phyloP scores from a whole-genome alignment of 306 rosid species.

The Cucumis hystrix region DNA sequence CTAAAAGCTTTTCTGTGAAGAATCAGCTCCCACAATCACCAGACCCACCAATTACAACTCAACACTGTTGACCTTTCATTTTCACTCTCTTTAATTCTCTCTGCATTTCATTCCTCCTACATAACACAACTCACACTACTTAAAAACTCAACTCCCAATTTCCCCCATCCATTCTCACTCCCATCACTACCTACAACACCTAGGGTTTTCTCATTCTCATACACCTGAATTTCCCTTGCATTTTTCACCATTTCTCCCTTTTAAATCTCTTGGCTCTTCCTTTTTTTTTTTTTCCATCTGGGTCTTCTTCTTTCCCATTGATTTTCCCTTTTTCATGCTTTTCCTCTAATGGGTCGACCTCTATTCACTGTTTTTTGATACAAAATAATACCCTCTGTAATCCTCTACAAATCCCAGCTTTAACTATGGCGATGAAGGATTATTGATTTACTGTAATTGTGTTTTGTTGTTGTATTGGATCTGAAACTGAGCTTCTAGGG shows the following conservation, averaged over 20 bases:
- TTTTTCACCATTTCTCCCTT: not conserved
- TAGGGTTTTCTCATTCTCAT: not conserved
- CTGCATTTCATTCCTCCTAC: slow-evolving; percentile 25
- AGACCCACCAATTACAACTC: slow-evolving; percentile 68
- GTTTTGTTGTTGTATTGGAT: not conserved
- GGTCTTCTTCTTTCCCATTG: not conserved
- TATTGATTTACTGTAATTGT: not conserved
- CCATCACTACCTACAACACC: not conserved
- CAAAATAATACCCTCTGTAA: not conserved
- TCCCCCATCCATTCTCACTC: not conserved
- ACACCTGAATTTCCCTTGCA: not conserved
- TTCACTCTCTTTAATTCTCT: slow-evolving; percentile 14
- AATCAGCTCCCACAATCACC: slow-evolving; percentile 22
- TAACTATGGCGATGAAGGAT: not conserved
- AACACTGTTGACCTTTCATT: slow-evolving; percentile 12
- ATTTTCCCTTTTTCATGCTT: not conserved
- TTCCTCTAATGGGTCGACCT: not conserved
- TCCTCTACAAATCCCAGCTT: not conserved
- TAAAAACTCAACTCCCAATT: not conserved
- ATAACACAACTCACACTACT: not conserved
- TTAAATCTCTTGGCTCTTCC: not conserved
- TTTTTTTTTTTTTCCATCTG: not conserved
- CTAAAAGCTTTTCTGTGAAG: not conserved
- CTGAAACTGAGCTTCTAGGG: not conserved
- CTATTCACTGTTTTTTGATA: not conserved